phyloP scores from a whole-genome alignment of 164 flowering plant species.

The Euptelea pleiosperma region DNA sequence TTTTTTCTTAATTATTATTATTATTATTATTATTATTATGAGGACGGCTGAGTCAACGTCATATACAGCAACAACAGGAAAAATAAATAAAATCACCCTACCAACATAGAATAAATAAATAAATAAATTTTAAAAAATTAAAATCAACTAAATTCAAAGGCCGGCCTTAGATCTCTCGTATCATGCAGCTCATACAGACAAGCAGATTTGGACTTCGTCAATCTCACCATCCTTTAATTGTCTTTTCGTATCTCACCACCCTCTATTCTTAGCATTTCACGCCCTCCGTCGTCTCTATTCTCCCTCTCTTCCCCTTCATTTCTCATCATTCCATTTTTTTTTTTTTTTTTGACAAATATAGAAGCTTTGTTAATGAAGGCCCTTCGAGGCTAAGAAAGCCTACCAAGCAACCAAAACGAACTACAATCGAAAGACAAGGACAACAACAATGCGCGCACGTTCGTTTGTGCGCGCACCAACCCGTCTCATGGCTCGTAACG shows the following conservation, averaged over 20 bases:
- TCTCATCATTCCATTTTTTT: not conserved
- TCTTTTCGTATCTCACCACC: not conserved
- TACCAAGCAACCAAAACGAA: too few relatives aligned
- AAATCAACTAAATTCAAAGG: slow-evolving; percentile 9
- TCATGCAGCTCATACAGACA: slow-evolving; percentile 5
- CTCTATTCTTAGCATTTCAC: slow-evolving; percentile 19
- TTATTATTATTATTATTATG: too few relatives aligned
- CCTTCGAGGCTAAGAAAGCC: too few relatives aligned
- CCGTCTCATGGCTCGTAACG: slow-evolving; percentile 10
- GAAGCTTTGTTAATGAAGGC: too few relatives aligned
- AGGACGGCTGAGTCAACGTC: too few relatives aligned
- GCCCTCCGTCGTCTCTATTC: slow-evolving; percentile 10
- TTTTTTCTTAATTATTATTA: too few relatives aligned
- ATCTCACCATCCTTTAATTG: not conserved
- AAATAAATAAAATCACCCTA: not conserved
- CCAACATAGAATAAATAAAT: not conserved
- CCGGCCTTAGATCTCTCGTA: slow-evolving; percentile 22
- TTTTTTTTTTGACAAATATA: not conserved
- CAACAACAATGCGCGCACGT: slow-evolving; percentile 14
- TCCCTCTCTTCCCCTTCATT: not conserved
- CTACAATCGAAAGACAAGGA: too few relatives aligned
- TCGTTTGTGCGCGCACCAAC: slow-evolving; percentile 9
- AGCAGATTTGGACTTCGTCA: slow-evolving; percentile 12
- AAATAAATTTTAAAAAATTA: too few relatives aligned
- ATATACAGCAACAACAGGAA: too few relatives aligned